Base-by-base conservation (phyloP, 495 filamentous ascomycete species). In the Elaphomyces granulatus region DNA sequence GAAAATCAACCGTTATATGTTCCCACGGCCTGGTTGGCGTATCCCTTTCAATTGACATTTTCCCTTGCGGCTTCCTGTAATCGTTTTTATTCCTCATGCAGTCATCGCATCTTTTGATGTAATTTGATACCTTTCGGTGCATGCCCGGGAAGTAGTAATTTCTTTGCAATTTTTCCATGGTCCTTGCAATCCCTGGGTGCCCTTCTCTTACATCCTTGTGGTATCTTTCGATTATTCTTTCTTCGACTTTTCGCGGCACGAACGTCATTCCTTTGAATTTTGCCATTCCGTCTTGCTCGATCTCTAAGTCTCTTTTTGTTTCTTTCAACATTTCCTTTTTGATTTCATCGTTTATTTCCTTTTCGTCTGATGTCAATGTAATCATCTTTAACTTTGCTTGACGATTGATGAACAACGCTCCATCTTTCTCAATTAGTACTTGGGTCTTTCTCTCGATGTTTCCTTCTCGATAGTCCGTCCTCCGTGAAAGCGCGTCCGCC, bases 1-100 rank as follows among this genome's bases (percentile, higher is more conserved):
- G 12, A 12, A 57, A 52, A 19, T 57, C 37, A 8, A 52, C 44
- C 0, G 41, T 52, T 14, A 55, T 49, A n/a, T 14, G 43, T 20
- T 43, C 17, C 43, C 32, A 55, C n/a, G 26, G 38, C 2, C 31
- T 0, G 16, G 15, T 43, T 14, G 42, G 41, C 4, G 34, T 18
- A 8, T 52, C 44, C 23, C 12, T 12, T 10, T 38, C 15, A 0
- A 44, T 34, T 21, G 50, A 31, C 15, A 55, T 38, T 12, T 53
- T 37, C 16, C 46, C 35, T 33, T 43, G 45, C 7, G 37, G 28
- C 15, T 39, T 36, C 33, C 45, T 34, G 1, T 30, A 2, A 0
- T 32, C 30, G n/a, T 15, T 2, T 8, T 44, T 47, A 16, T 43
- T 31, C 4, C 19, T 2, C 12, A 42, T 20, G n/a, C 35, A 41